phyloP scores from a whole-genome alignment of 177 flowering plant species.

The Vitis hybrid region DNA sequence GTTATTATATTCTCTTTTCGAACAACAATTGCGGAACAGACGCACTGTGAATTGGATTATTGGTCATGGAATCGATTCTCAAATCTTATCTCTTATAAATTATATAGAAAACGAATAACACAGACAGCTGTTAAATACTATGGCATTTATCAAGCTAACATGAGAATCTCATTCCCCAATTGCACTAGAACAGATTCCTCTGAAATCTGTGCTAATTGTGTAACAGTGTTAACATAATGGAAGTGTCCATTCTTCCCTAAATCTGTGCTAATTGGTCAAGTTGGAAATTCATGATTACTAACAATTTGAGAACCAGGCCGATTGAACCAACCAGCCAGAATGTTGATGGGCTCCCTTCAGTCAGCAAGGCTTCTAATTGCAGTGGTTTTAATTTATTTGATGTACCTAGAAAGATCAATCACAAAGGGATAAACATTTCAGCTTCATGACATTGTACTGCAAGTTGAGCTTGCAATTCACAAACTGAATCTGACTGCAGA shows the following conservation, averaged over 20 bases:
- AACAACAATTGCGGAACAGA: no score
- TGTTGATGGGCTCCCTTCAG: slow-evolving; percentile 78
- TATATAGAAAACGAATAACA: background rate
- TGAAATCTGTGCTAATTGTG: no score
- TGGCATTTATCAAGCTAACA: background rate
- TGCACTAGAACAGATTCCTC: no score
- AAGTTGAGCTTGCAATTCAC: slow-evolving; percentile 5
- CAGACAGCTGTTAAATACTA: background rate
- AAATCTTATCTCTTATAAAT: no score
- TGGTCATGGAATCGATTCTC: background rate
- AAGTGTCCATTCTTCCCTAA: background rate
- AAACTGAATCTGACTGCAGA: background rate
- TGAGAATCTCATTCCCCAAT: no score
- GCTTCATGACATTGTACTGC: background rate
- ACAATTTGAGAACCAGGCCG: slow-evolving; percentile 9
- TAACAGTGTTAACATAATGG: background rate
- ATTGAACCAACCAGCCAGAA: slow-evolving; percentile 79
- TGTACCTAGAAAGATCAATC: slow-evolving; percentile 41
- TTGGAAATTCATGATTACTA: background rate
- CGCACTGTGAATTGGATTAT: background rate
- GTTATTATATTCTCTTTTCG: background rate
- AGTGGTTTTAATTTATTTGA: slow-evolving; percentile 72
- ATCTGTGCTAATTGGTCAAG: no score
- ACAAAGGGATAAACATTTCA: slow-evolving; percentile 7
- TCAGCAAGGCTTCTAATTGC: slow-evolving; percentile 79